A percentile compares a stretch with the other conserved stretches of the same genome.
Conservation (phyloP, 1,284 basidiomycete species). For the Tilletiaria anomala region DNA sequence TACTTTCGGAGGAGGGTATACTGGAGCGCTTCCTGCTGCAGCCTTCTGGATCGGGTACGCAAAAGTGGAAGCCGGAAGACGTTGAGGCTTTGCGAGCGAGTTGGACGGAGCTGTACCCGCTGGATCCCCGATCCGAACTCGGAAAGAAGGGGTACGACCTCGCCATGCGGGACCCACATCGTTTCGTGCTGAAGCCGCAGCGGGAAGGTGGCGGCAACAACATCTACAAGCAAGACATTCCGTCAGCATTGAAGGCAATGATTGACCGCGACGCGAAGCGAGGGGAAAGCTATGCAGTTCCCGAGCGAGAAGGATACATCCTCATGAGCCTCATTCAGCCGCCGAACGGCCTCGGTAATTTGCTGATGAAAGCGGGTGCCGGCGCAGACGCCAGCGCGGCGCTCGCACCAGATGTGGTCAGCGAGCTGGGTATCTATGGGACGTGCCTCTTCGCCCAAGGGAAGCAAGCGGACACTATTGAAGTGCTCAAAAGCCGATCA, state of each 20-base stretch:
- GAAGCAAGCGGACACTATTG: neutral
- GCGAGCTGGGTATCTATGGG: conserved; percentile 84
- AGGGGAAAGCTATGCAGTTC: conserved; percentile 6
- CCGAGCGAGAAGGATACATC: conserved; percentile 57
- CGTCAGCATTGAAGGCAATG: conserved; percentile 55
- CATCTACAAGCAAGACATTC: conserved; percentile 72
- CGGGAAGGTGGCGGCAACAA: conserved; percentile 96
- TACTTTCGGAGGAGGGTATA: conserved; percentile 58
- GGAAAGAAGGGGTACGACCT: conserved; percentile 46
- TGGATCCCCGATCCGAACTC: conserved; percentile 41
- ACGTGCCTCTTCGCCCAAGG: conserved; percentile 59
- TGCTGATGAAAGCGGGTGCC: conserved; percentile 53
- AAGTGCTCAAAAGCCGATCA: too few species aligned
- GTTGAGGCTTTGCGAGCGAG: conserved; percentile 9
- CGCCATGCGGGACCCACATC: conserved; percentile 47
- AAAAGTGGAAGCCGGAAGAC: conserved; percentile 6
- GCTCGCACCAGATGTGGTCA: conserved; percentile 56
- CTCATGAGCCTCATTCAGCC: conserved; percentile 80
- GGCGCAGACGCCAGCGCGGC: conserved; percentile 34
- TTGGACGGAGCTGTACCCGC: conserved; percentile 27
- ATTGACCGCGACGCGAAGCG: conserved; percentile 45
- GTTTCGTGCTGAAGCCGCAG: conserved; percentile 84
- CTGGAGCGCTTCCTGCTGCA: conserved; percentile 52
- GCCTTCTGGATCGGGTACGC: conserved; percentile 32
- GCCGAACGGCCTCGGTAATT: conserved; percentile 54